These are phyloP conservation scores for Aspergillus wentii DNA, from an alignment of 495 filamentous ascomycete genomes.

Conservation along the genomic window DNA sequence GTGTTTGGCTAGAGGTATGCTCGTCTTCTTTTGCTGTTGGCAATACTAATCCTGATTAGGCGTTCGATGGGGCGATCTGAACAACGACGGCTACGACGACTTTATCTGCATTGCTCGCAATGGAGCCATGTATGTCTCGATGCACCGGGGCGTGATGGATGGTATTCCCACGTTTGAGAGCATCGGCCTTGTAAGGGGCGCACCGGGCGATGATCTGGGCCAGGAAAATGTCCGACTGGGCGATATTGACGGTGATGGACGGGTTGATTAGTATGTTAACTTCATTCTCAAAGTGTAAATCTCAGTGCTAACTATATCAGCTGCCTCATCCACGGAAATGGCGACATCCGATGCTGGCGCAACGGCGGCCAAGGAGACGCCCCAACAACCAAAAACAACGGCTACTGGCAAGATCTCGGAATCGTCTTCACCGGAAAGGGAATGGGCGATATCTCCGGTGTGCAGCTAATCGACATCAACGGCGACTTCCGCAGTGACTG, in stretches of 20 bases:
- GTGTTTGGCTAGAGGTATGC: slow-evolving; percentile 2
- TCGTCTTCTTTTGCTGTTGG: not conserved
- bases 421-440: slow-evolving; percentile 11
- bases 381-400: slow-evolving; percentile 1
- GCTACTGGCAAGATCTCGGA: slow-evolving; percentile 19
- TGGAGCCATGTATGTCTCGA: slow-evolving; percentile 12
- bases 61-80: slow-evolving; percentile 23
- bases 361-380: slow-evolving; percentile 21
- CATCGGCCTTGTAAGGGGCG: not conserved
- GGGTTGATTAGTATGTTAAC: slow-evolving; percentile 13
- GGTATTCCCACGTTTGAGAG: slow-evolving; percentile 3
- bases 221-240: slow-evolving; percentile 9
- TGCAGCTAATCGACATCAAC: slow-evolving; percentile 27
- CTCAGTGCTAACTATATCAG: not conserved
- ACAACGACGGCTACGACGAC: slow-evolving; percentile 35
- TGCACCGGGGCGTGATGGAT: slow-evolving; percentile 13
- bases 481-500: slow-evolving; percentile 25
- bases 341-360: slow-evolving; percentile 12
- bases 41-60: not conserved
- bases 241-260: slow-evolving; percentile 28
- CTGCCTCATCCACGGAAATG: slow-evolving; percentile 12
- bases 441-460: slow-evolving; percentile 12
- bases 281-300: not conserved
- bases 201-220: not conserved
- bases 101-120: slow-evolving; percentile 22